Percentiles rank a stretch among this genome's conserved stretches.
Evolutionary conservation across 768 basidiomycete species (phyloP).

Genomic region (Imleria badia): DNA sequence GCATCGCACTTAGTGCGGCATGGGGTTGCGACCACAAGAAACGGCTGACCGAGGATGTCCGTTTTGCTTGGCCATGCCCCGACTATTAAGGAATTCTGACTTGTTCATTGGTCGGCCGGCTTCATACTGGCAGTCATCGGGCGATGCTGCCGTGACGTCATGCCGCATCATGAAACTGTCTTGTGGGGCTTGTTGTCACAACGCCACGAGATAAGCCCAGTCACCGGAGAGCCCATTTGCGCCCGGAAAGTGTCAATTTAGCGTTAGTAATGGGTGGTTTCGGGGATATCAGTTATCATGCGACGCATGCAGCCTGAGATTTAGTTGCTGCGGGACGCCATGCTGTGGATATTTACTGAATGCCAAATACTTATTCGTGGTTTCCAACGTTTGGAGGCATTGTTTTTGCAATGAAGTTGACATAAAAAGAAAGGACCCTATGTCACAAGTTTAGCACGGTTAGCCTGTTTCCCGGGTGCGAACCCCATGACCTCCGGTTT

Average conservation of each 20-base stretch:
- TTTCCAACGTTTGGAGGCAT: background rate
- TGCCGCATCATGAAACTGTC: background rate
- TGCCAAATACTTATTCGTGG: background rate
- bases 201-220: constrained; percentile 6
- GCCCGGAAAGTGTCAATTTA: background rate
- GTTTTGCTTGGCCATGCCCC: too few species aligned
- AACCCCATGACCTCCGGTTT: constrained; percentile 1
- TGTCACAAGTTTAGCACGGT: constrained; percentile 17
- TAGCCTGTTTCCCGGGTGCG: constrained; percentile 11
- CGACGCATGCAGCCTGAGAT: too few species aligned
- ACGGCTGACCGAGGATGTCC: background rate
- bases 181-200: background rate
- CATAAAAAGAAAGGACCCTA: constrained; percentile 23
- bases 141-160: constrained; percentile 1
- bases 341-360: background rate
- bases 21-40: background rate
- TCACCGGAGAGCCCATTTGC: background rate
- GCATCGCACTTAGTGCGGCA: background rate
- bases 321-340: background rate
- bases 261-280: constrained; percentile 9
- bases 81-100: too few species aligned
- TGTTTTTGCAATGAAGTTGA: background rate
- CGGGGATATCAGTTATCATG: background rate
- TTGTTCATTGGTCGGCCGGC: too few species aligned
- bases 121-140: background rate